Evolutionary conservation across 1,139 yeast species (phyloP).

Genomic region (Suhomyces bolitotheri): DNA sequence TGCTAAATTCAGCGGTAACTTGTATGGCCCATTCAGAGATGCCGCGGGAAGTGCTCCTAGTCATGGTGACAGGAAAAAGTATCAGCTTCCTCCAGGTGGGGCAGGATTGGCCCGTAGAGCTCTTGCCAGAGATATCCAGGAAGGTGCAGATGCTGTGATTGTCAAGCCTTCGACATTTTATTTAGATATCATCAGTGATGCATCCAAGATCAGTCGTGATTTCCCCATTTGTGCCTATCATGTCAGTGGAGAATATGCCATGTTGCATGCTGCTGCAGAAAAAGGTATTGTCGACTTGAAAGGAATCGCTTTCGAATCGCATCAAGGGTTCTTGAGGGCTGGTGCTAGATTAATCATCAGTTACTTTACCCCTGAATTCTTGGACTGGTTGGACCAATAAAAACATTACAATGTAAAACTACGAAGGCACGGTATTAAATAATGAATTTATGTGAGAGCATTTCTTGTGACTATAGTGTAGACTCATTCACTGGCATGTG

Average conservation of each 20-base stretch:
- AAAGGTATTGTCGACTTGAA: constrained; percentile 90
- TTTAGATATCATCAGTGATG: constrained; percentile 86
- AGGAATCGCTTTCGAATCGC: constrained; percentile 88
- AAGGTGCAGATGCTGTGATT: constrained; percentile 95
- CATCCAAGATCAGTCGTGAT: constrained; percentile 76
- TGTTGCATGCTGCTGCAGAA: constrained; percentile 98
- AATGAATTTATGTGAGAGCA: too few species aligned
- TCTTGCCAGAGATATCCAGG: constrained; percentile 75
- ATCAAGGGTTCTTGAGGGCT: constrained; percentile 89
- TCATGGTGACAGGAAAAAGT: constrained; percentile 87
- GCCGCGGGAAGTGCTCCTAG: constrained; percentile 94
- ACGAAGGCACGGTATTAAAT: too few species aligned
- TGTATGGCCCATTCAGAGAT: constrained; percentile 97
- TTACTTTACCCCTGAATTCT: constrained; percentile 92
- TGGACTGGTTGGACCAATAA: constrained; percentile 73
- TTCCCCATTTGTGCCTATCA: constrained; percentile 94
- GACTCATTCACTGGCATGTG: too few species aligned
- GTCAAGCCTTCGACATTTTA: constrained; percentile 98
- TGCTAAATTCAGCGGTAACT: constrained; percentile 87
- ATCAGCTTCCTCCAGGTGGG: constrained; percentile 93
- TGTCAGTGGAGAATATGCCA: constrained; percentile 96
- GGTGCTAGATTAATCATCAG: constrained; percentile 92
- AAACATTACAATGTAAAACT: constrained; percentile 2
- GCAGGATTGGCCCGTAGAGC: constrained; percentile 95
- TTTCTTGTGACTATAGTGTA: too few species aligned